These are phyloP conservation scores for Papiliotrema flavescens DNA, from an alignment of 1,284 basidiomycete genomes.

Conservation along the genomic window DNA sequence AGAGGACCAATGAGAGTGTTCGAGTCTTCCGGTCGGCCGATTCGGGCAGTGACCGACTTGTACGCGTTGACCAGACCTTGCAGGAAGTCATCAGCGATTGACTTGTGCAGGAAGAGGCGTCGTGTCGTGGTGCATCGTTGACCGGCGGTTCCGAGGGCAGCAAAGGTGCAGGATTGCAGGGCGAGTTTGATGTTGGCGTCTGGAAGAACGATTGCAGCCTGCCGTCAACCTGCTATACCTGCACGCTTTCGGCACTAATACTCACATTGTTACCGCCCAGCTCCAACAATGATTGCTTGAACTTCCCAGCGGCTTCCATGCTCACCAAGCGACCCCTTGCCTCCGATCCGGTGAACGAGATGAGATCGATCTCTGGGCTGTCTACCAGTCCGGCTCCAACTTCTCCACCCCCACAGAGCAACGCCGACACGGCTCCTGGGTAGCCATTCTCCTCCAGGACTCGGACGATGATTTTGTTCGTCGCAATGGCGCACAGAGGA, in stretches of 20 bases:
- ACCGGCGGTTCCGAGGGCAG: slow-evolving; percentile 84
- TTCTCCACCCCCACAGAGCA: slow-evolving; percentile 74
- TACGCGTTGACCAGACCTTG: slow-evolving; percentile 67
- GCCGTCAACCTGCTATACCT: background rate
- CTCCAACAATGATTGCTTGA: slow-evolving; percentile 80
- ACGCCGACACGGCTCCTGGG: slow-evolving; percentile 70
- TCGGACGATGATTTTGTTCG: slow-evolving; percentile 71
- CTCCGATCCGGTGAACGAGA: slow-evolving; percentile 88
- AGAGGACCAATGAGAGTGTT: slow-evolving; percentile 75
- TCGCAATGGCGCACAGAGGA: slow-evolving; percentile 75
- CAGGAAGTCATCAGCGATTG: slow-evolving; percentile 68
- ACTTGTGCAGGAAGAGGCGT: slow-evolving; percentile 76
- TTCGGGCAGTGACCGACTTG: slow-evolving; percentile 54
- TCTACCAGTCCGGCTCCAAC: slow-evolving; percentile 69
- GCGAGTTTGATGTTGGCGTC: slow-evolving; percentile 83
- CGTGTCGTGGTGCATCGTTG: slow-evolving; percentile 88
- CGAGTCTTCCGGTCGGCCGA: slow-evolving; percentile 70
- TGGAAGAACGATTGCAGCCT: slow-evolving; percentile 72
- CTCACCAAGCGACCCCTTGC: slow-evolving; percentile 75
- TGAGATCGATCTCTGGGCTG: slow-evolving; percentile 69
- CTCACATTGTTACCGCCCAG: slow-evolving; percentile 80
- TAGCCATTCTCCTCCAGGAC: slow-evolving; percentile 73
- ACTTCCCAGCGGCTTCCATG: slow-evolving; percentile 70
- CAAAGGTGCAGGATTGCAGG: slow-evolving; percentile 72
- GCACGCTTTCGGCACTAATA: background rate